These are phyloP conservation scores for Paecilomyces variotii DNA, from an alignment of 2,329 filamentous ascomycete genomes.

Conservation along the genomic window DNA sequence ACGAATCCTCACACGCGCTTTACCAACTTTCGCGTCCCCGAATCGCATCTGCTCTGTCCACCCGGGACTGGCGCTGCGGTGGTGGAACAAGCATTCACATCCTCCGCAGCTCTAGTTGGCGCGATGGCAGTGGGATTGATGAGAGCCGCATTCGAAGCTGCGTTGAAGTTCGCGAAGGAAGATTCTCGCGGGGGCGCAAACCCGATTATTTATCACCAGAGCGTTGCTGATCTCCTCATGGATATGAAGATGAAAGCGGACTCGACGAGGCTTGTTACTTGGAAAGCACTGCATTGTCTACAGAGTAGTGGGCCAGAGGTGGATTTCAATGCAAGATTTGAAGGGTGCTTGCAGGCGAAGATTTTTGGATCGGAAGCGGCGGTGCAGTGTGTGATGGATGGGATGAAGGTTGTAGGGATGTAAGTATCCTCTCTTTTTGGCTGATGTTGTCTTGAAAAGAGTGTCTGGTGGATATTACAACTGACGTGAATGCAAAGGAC, in stretches of 20 bases:
- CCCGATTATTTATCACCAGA: constrained; percentile 42
- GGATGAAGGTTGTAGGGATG: constrained; percentile 47
- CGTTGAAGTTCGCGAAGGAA: constrained; percentile 45
- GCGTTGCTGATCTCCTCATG: constrained; percentile 45
- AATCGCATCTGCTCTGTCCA: constrained; percentile 38
- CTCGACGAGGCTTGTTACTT: constrained; percentile 42
- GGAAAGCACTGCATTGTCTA: constrained; percentile 43
- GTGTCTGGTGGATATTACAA: neutral
- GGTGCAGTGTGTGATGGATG: constrained; percentile 42
- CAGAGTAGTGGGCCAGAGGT: constrained; percentile 30
- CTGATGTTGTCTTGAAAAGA: neutral
- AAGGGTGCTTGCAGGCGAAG: constrained; percentile 45
- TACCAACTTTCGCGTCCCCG: constrained; percentile 41
- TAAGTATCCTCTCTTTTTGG: constrained; percentile 19
- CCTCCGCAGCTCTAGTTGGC: constrained; percentile 43
- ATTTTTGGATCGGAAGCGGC: constrained; percentile 44
- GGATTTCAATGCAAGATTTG: constrained; percentile 33
- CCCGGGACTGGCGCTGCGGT: constrained; percentile 38
- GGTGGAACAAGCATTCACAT: constrained; percentile 38
- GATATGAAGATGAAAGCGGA: constrained; percentile 47
- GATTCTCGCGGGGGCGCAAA: constrained; percentile 41
- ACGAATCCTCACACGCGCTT: constrained; percentile 43
- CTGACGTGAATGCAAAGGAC: constrained; percentile 14
- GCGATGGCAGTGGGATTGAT: constrained; percentile 49
- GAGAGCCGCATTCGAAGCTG: constrained; percentile 46